Evolutionary conservation across 1,284 basidiomycete species (phyloP).

Genomic region (Ganoderma sp.): DNA sequence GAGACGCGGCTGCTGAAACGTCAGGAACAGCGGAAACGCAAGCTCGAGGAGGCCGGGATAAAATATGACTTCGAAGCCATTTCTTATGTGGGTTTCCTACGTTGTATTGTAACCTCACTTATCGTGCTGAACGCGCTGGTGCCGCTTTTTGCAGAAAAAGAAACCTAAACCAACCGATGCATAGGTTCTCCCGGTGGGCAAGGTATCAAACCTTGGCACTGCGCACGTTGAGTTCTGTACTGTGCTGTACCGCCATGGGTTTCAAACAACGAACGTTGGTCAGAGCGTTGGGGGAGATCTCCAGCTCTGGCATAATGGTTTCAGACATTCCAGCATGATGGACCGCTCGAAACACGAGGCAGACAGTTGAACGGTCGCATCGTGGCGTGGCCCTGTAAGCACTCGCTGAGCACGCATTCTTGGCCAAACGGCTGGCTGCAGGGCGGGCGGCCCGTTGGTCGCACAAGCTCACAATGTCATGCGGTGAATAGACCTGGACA

Average conservation of each 20-base stretch:
- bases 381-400: neutral
- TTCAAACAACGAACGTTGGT: slow-evolving; percentile 5
- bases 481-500: neutral
- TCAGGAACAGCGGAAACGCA: slow-evolving; percentile 79
- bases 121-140: slow-evolving; percentile 8
- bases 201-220: neutral
- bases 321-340: neutral
- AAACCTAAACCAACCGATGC: slow-evolving; percentile 36
- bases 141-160: slow-evolving; percentile 34
- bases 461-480: neutral
- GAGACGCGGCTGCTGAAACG: slow-evolving; percentile 78
- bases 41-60: slow-evolving; percentile 84
- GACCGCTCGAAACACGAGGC: neutral
- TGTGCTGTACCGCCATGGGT: neutral
- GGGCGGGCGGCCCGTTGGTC: neutral
- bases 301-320: neutral
- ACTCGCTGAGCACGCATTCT: too few species aligned
- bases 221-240: neutral
- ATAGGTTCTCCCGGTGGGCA: slow-evolving; percentile 14
- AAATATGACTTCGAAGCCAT: slow-evolving; percentile 85
- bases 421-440: neutral
- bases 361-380: neutral
- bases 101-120: neutral
- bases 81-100: slow-evolving; percentile 61
- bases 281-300: neutral